Base-by-base conservation (phyloP, 192 early-diverging fungal genomes). In the Oehlia diaphana region DNA sequence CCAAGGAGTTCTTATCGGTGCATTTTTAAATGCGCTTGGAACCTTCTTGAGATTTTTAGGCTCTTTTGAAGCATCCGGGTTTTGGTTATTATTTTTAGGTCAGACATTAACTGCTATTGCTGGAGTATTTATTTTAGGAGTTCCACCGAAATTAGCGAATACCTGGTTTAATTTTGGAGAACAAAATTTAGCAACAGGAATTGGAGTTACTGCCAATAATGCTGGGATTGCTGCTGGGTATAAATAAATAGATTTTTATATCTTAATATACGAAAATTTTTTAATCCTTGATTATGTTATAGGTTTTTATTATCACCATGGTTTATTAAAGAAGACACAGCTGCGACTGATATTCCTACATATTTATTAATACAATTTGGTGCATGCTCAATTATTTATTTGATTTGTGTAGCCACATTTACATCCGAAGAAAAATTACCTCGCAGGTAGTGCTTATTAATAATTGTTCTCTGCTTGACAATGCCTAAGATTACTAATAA, bases 91-190 rank as follows among this genome's bases (percentile, higher is more conserved):
- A 13, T 83, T 89, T 75, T 42, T 86, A 33, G 89, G 89, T 9
- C 89, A 90, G 76, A 64, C 86, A 69, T 70, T 90, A 63, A 83
- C 81, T 26, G 87, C 85, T 12, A 44, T 82, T 39, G 88, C 87
- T n/a, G 85, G 89, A 67, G 85, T 88, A 9, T 90, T 90, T 83
- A 85, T 90, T 70, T 73, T 90, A 44, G 88, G 89, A 28, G 79
- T 85, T 14, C 86, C 88, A 26, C 86, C 89, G 42, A 88, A 90
- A 86, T 90, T 86, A 68, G 86, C 88, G 35, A 83, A 84, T 31
- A 79, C 84, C 58, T 90, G 88, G 89, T 90, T 90, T 79, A 80
- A 84, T 68, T 7, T 67, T 37, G 86, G 86, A 2, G 81, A 87
- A 77, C 83, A 85, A 39, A 87, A 87, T 74, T 33, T 85, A 14